phyloP scores from a whole-genome alignment of 805 yeast species.

The Candida dendrica region DNA sequence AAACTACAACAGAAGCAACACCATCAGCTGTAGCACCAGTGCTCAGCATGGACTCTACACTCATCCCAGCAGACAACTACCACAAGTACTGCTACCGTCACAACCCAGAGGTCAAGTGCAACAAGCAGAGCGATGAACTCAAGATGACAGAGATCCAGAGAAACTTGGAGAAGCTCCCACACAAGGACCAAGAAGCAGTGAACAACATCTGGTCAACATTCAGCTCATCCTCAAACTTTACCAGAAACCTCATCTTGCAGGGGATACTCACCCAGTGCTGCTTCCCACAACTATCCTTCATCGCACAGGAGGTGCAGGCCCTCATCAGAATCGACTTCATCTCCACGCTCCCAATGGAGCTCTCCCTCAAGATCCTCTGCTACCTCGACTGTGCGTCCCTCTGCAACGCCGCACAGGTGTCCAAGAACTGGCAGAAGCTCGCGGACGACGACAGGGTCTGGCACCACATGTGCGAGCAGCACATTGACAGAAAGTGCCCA shows the following conservation, averaged over 20 bases:
- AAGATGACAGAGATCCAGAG: slow-evolving; percentile 60
- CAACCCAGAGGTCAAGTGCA: slow-evolving; percentile 78
- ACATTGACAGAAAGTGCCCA: slow-evolving; percentile 94
- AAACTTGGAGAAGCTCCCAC: slow-evolving; percentile 49
- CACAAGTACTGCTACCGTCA: slow-evolving; percentile 85
- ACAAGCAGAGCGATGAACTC: slow-evolving; percentile 56
- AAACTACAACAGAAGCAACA: too few relatives aligned
- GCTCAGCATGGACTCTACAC: slow-evolving; percentile 1
- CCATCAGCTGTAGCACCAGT: too few relatives aligned
- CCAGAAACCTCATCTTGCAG: slow-evolving; percentile 68
- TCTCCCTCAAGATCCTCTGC: slow-evolving; percentile 77
- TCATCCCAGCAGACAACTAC: slow-evolving; percentile 36
- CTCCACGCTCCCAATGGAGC: slow-evolving; percentile 75
- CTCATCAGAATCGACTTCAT: slow-evolving; percentile 86
- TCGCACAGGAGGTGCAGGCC: slow-evolving; percentile 70
- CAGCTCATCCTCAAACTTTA: slow-evolving; percentile 62
- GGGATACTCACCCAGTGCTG: slow-evolving; percentile 89
- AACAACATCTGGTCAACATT: slow-evolving; percentile 81
- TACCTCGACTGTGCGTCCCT: slow-evolving; percentile 90
- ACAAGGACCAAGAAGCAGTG: slow-evolving; percentile 70
- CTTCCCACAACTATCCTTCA: slow-evolving; percentile 86
- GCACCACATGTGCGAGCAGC: slow-evolving; percentile 98
- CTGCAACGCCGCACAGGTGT: slow-evolving; percentile 90
- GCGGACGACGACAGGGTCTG: slow-evolving; percentile 97
- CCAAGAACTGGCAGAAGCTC: slow-evolving; percentile 74